Conservation (phyloP, 225 moss, liverwort and hornwort species). For the Physcomitrellopsis africana region DNA sequence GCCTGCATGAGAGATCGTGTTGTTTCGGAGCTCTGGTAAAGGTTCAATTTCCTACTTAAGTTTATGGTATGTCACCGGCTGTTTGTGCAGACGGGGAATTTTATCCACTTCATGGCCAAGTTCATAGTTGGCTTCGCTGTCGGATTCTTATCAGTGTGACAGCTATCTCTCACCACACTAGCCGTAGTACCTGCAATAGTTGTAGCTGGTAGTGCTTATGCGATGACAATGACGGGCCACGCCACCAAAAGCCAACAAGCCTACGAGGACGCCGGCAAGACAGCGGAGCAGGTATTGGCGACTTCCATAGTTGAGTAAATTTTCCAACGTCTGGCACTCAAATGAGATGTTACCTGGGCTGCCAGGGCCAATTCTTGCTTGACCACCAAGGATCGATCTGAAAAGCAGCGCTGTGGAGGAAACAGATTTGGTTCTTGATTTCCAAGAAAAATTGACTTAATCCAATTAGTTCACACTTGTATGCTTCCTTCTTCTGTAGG, state of each 20-base stretch:
- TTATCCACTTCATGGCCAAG: conserved; percentile 68
- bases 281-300: conserved; percentile 57
- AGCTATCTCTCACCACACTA: conserved; percentile 75
- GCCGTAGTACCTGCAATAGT: conserved; percentile 75
- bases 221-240: conserved; percentile 47
- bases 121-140: conserved; percentile 75
- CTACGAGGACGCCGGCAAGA: conserved; percentile 63
- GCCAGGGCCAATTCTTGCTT: neutral
- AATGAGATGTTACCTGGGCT: neutral
- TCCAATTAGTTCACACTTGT: no score
- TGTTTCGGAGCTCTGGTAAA: no score
- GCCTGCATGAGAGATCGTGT: no score
- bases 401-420: neutral
- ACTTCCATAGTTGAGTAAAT: neutral
- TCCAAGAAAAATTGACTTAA: neutral
- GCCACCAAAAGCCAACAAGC: conserved; percentile 47
- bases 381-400: neutral
- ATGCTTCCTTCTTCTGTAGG: conserved; percentile 29
- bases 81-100: conserved; percentile 75
- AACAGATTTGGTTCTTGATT: neutral
- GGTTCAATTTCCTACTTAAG: neutral
- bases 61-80: neutral
- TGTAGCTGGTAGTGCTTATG: conserved; percentile 61
- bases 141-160: conserved; percentile 68
- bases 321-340: neutral